Conservation (phyloP, 495 filamentous ascomycete genomes). For the Penicillium lividum region DNA sequence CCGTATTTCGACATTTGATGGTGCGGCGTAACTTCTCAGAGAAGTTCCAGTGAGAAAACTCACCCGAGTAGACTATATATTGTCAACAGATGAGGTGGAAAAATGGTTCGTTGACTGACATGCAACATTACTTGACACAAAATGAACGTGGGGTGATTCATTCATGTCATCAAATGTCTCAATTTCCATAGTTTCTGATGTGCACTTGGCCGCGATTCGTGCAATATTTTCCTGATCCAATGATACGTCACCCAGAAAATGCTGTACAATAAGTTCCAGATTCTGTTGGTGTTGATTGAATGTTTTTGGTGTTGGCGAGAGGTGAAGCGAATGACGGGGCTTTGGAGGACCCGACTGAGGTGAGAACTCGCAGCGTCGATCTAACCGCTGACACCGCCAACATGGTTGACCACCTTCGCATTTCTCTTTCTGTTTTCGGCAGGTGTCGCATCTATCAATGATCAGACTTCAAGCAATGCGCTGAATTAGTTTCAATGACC, state of each 20-base stretch:
- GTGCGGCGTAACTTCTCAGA: constrained; percentile 45
- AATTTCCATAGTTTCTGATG: constrained; percentile 1
- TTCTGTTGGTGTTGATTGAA: constrained; percentile 6
- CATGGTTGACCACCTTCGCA: constrained; percentile 50
- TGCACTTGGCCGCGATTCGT: constrained; percentile 16
- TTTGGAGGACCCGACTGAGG: constrained; percentile 32
- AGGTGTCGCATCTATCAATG: constrained; percentile 39
- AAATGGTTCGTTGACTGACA: constrained; percentile 25
- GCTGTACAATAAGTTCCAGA: constrained; percentile 18
- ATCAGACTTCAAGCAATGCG: neutral
- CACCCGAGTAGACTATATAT: constrained; percentile 46
- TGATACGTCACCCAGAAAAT: constrained; percentile 23
- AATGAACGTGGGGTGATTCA: constrained; percentile 40
- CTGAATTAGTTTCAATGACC: neutral
- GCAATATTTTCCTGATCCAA: constrained; percentile 18
- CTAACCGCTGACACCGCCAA: constrained; percentile 44
- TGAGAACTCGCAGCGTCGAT: constrained; percentile 43
- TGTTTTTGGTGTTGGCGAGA: neutral
- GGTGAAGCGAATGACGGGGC: constrained; percentile 22
- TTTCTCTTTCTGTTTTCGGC: constrained; percentile 47
- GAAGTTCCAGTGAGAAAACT: constrained; percentile 51
- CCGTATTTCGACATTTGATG: constrained; percentile 36
- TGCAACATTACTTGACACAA: constrained; percentile 43
- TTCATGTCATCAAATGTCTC: constrained; percentile 15
- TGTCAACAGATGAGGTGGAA: neutral